Evolutionary conservation across 345 rosid genomes (phyloP).

Genomic region (Eucalyptus cloeziana): DNA sequence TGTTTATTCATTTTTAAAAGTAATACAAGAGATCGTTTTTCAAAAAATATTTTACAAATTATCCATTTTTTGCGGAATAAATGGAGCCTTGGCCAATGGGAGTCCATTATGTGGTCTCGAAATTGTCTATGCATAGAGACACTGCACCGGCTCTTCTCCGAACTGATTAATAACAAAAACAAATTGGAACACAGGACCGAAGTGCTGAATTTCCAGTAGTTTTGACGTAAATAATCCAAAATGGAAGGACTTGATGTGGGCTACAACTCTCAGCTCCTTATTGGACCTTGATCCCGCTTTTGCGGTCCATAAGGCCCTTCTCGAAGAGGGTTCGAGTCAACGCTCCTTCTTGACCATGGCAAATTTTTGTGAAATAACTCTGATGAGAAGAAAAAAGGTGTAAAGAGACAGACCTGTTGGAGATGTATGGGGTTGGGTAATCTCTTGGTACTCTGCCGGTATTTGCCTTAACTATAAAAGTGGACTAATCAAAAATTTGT

Average conservation of each 20-base stretch:
- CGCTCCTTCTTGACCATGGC: background rate
- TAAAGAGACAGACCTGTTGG: too few relatives aligned
- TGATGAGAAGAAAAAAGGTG: too few relatives aligned
- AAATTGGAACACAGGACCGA: background rate
- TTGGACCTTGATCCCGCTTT: background rate
- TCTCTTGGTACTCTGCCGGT: too few relatives aligned
- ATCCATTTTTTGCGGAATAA: rapidly evolving
- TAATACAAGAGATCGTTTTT: rapidly evolving
- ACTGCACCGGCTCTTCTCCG: background rate
- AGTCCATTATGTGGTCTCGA: background rate
- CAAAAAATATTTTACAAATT: too few relatives aligned
- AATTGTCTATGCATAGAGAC: background rate
- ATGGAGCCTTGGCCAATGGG: background rate
- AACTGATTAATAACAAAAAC: background rate
- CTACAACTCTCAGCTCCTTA: background rate
- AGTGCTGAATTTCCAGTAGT: background rate
- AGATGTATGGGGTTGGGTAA: too few relatives aligned
- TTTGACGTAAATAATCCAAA: background rate
- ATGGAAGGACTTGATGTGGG: background rate
- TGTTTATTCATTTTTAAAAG: background rate
- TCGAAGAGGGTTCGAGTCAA: background rate
- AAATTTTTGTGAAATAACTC: too few relatives aligned
- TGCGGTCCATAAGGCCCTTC: background rate
- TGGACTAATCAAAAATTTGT: too few relatives aligned
- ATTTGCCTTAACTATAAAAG: too few relatives aligned